These are phyloP conservation scores for Aquilaria agallochum DNA, from an alignment of 441 rosid genomes.

Conservation along the genomic window DNA sequence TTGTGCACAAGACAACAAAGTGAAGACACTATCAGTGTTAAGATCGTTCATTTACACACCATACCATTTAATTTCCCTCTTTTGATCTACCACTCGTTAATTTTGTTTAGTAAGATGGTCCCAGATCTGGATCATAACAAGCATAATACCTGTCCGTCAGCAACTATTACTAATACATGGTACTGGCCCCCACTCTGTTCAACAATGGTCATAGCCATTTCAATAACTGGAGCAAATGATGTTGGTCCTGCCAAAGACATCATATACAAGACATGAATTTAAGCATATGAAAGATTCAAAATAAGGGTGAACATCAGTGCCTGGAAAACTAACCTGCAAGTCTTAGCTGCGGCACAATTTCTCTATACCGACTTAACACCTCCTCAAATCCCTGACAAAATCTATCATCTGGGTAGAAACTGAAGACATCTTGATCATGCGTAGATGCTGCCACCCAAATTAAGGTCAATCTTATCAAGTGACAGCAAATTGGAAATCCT, in stretches of 20 bases:
- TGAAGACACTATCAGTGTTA: too few relatives aligned
- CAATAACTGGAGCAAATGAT: constrained; percentile 76
- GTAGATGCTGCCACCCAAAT: constrained; percentile 52
- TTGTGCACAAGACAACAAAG: not conserved
- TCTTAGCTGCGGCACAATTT: constrained; percentile 60
- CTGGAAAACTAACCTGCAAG: constrained; percentile 56
- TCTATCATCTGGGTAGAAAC: constrained; percentile 47
- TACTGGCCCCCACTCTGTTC: constrained; percentile 75
- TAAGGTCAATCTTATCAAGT: constrained; percentile 8
- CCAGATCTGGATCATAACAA: not conserved
- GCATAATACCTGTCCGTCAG: constrained; percentile 71
- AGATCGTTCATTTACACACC: too few relatives aligned
- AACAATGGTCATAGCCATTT: constrained; percentile 78
- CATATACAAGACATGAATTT: constrained; percentile 3
- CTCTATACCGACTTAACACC: constrained; percentile 55
- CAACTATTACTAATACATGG: constrained; percentile 73
- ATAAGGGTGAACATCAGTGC: constrained; percentile 11
- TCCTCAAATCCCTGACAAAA: constrained; percentile 78
- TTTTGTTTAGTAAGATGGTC: too few relatives aligned
- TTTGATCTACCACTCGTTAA: too few relatives aligned
- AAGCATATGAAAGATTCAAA: constrained; percentile 4
- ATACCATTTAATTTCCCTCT: too few relatives aligned
- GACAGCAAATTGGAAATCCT: not conserved
- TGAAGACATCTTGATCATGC: constrained; percentile 74
- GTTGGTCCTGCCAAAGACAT: constrained; percentile 55